A percentile compares a stretch with the other conserved stretches of the same genome.
Conservation (phyloP, 495 filamentous ascomycete species). For the Amphirosellinia nigrospora region DNA sequence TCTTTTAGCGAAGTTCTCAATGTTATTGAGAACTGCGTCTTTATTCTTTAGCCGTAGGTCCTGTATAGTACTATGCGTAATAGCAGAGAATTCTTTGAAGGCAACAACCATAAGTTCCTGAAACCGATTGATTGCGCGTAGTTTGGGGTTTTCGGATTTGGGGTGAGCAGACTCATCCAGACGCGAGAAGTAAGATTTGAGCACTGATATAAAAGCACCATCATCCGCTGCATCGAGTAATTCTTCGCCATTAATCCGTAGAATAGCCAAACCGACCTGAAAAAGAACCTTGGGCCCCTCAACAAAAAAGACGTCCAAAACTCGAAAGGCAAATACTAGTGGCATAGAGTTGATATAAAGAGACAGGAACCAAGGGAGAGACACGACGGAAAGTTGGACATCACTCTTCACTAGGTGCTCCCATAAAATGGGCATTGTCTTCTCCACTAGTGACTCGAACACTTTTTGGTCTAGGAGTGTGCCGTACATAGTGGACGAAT, state of each 20-base stretch:
- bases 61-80: slow-evolving; percentile 88
- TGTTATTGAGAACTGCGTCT: slow-evolving; percentile 87
- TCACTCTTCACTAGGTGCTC: slow-evolving; percentile 94
- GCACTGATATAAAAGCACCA: slow-evolving; percentile 92
- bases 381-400: slow-evolving; percentile 98
- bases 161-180: slow-evolving; percentile 96
- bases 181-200: slow-evolving; percentile 92
- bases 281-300: slow-evolving; percentile 98
- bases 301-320: slow-evolving; percentile 96
- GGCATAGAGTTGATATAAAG: slow-evolving; percentile 99
- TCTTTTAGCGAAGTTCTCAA: slow-evolving; percentile 95
- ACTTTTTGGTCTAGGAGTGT: slow-evolving; percentile 95
- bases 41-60: slow-evolving; percentile 92
- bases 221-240: slow-evolving; percentile 95
- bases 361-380: slow-evolving; percentile 96
- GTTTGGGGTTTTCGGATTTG: slow-evolving; percentile 88
- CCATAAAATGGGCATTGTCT: slow-evolving; percentile 98
- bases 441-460: slow-evolving; percentile 95
- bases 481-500: slow-evolving; percentile 98
- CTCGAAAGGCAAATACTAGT: slow-evolving; percentile 92
- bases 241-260: slow-evolving; percentile 97
- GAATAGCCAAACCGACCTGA: slow-evolving; percentile 92
- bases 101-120: slow-evolving; percentile 99
- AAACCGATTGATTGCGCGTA: slow-evolving; percentile 90
- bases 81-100: slow-evolving; percentile 95